phyloP scores from a whole-genome alignment of 2,329 filamentous ascomycete genomes.

The Aspergillus flavus region DNA sequence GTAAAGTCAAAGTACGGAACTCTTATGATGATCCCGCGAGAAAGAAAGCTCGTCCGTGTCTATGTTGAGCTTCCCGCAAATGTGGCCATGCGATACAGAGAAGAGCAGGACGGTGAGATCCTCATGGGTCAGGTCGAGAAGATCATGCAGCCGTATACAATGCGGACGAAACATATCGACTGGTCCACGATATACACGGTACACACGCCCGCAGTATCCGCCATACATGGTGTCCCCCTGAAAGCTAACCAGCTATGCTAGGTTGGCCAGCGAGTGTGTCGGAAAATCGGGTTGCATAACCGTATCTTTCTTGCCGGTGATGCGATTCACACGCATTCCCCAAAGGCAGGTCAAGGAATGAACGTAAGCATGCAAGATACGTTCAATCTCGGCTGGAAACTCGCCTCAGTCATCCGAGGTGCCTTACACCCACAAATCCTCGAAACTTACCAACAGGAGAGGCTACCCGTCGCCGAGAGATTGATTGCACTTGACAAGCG shows the following conservation, averaged over 20 bases:
- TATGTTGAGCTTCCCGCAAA: neutral
- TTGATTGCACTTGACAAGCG: slow-evolving; percentile 65
- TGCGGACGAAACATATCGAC: neutral
- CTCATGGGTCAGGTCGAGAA: neutral
- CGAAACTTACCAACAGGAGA: slow-evolving; percentile 55
- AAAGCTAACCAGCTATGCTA: neutral
- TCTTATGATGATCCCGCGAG: slow-evolving; percentile 1
- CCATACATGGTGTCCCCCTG: no score
- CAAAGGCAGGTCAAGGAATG: slow-evolving; percentile 13
- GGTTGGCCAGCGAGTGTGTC: neutral
- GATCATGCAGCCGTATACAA: neutral
- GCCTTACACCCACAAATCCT: slow-evolving; percentile 45
- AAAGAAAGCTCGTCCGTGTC: neutral
- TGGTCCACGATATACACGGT: slow-evolving; percentile 5
- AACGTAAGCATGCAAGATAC: slow-evolving; percentile 51
- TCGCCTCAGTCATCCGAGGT: slow-evolving; percentile 52
- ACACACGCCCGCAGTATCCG: neutral
- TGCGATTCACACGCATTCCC: slow-evolving; percentile 11
- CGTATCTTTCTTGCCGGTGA: slow-evolving; percentile 9
- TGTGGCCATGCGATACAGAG: neutral
- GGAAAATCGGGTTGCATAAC: neutral
- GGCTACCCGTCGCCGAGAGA: slow-evolving; percentile 64
- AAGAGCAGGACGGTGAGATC: neutral
- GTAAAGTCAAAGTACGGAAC: neutral
- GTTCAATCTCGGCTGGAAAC: slow-evolving; percentile 62